A percentile compares a stretch with the other conserved stretches of the same genome.
phyloP scores from a whole-genome alignment of 2,329 filamentous ascomycete genomes.

The Cyphellophora attinorum region DNA sequence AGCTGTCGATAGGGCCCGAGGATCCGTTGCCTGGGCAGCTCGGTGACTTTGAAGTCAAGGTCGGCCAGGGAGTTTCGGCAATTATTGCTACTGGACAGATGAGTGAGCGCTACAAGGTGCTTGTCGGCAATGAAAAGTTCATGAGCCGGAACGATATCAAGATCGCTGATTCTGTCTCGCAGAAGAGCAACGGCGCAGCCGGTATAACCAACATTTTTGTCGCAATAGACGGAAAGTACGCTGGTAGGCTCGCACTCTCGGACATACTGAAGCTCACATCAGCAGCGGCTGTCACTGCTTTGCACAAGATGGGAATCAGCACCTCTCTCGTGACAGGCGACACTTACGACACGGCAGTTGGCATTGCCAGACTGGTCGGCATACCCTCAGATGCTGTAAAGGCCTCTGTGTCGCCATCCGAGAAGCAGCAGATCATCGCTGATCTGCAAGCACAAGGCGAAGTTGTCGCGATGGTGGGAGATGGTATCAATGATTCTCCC shows the following conservation, averaged over 20 bases:
- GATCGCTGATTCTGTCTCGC: slow-evolving; percentile 23
- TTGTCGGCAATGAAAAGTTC: slow-evolving; percentile 74
- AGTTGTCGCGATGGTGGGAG: slow-evolving; percentile 90
- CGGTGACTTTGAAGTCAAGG: slow-evolving; percentile 71
- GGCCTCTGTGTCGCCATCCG: slow-evolving; percentile 79
- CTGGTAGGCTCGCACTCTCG: slow-evolving; percentile 72
- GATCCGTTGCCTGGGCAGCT: slow-evolving; percentile 72
- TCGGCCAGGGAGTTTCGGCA: slow-evolving; percentile 79
- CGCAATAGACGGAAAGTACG: slow-evolving; percentile 71
- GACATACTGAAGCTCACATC: slow-evolving; percentile 89
- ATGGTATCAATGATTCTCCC: slow-evolving; percentile 97
- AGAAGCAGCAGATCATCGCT: slow-evolving; percentile 80
- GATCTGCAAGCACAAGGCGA: slow-evolving; percentile 65
- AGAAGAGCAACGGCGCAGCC: slow-evolving; percentile 30
- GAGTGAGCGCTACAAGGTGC: slow-evolving; percentile 56
- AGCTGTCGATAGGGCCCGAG: slow-evolving; percentile 64
- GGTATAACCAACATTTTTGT: slow-evolving; percentile 88
- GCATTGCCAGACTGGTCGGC: slow-evolving; percentile 73
- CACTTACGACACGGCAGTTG: slow-evolving; percentile 70
- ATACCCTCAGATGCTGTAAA: slow-evolving; percentile 68
- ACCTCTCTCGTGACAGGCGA: slow-evolving; percentile 92
- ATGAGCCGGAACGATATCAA: slow-evolving; percentile 60
- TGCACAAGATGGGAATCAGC: slow-evolving; percentile 75
- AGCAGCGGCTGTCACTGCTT: slow-evolving; percentile 66
- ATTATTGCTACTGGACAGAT: slow-evolving; percentile 48